These are phyloP conservation scores for Fusarium albidum DNA, from an alignment of 2,329 filamentous ascomycete genomes.

Conservation along the genomic window DNA sequence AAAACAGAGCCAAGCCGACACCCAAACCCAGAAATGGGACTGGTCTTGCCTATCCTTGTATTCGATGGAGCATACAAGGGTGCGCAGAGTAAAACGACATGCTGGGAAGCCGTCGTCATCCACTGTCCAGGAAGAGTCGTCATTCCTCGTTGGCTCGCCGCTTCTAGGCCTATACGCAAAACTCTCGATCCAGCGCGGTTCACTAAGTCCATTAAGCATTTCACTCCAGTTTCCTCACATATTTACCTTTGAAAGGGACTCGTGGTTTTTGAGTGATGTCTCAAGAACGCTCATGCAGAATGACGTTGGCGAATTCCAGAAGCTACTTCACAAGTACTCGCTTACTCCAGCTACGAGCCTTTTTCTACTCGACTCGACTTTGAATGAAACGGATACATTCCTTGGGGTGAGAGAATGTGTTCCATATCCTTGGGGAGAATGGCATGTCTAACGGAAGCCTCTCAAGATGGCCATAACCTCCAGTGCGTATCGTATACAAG, in stretches of 20 bases:
- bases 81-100: neutral
- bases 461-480: neutral
- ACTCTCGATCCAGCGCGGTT: neutral
- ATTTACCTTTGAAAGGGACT: neutral
- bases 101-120: neutral
- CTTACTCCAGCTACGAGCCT: neutral
- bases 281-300: neutral
- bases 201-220: conserved; percentile 1
- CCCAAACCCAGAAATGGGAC: neutral
- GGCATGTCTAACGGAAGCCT: neutral
- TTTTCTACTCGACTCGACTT: neutral
- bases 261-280: neutral
- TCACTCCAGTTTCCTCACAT: conserved; percentile 2
- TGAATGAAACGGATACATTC: neutral
- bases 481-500: neutral
- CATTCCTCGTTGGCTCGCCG: conserved; percentile 4
- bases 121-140: neutral
- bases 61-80: neutral
- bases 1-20: neutral
- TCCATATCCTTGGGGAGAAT: neutral
- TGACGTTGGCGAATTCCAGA: neutral
- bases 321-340: neutral
- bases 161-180: conserved; percentile 1
- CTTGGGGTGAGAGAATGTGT: neutral
- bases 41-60: neutral